Percentiles rank a stretch among this genome's conserved stretches.
Evolutionary conservation across 164 flowering plant genomes (phyloP).

Genomic region (Vitis rotundifolia): DNA sequence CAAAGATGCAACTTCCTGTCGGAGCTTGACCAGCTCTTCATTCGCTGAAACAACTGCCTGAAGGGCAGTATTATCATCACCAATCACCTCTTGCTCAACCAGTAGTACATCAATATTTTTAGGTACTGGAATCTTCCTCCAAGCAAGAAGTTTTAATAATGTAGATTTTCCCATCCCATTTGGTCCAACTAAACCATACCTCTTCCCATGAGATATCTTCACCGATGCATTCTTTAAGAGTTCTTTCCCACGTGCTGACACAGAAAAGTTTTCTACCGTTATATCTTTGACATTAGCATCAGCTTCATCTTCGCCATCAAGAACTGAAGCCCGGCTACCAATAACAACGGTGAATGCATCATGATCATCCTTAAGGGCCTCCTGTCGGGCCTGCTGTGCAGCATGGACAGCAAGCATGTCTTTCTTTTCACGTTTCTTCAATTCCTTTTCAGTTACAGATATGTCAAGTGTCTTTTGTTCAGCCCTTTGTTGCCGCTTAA

Average conservation of each 20-base stretch:
- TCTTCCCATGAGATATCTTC: slow-evolving; percentile 73
- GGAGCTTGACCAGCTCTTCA: slow-evolving; percentile 65
- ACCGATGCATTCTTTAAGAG: slow-evolving; percentile 64
- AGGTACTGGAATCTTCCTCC: slow-evolving; percentile 90
- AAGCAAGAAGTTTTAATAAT: slow-evolving; percentile 73
- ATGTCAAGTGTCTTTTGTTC: too few relatives aligned
- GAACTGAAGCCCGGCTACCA: slow-evolving; percentile 62
- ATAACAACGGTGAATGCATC: slow-evolving; percentile 83
- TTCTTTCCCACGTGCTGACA: slow-evolving; percentile 72
- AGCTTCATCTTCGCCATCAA: slow-evolving; percentile 63
- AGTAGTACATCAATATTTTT: slow-evolving; percentile 84
- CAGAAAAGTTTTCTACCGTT: slow-evolving; percentile 67
- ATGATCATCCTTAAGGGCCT: slow-evolving; percentile 75
- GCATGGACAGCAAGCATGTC: slow-evolving; percentile 49
- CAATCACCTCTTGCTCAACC: slow-evolving; percentile 86
- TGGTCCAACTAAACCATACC: slow-evolving; percentile 84
- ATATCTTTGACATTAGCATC: slow-evolving; percentile 82
- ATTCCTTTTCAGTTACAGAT: too few relatives aligned
- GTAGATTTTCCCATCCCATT: slow-evolving; percentile 86
- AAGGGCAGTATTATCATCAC: slow-evolving; percentile 68
- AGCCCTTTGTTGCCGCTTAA: too few relatives aligned
- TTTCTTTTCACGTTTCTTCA: too few relatives aligned
- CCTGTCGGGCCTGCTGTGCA: slow-evolving; percentile 51
- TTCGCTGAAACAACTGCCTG: slow-evolving; percentile 86
- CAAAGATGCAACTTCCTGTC: slow-evolving; percentile 61